Evolutionary conservation across 2,329 filamentous ascomycete genomes (phyloP).

Genomic region (Paecilomyces fulvus): DNA sequence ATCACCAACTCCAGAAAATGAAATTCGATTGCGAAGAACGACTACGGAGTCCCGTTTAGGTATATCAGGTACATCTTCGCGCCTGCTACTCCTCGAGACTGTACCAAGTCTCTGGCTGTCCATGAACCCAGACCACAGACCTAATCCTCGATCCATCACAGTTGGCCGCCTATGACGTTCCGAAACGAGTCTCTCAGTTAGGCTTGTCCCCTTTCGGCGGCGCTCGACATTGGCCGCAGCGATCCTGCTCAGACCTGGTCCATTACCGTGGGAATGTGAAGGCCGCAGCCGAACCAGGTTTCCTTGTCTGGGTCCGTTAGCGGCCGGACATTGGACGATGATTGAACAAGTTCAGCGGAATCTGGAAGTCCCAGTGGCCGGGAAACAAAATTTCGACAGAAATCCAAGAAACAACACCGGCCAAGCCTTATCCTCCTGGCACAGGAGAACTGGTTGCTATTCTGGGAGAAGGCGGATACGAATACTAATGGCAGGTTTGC

Average conservation of each 20-base stretch:
- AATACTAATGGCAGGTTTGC: constrained; percentile 8
- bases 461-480: background rate
- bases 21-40: too few relatives aligned
- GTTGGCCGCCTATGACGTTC: too few relatives aligned
- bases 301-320: constrained; percentile 7
- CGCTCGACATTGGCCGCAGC: constrained; percentile 8
- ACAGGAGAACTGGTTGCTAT: too few relatives aligned
- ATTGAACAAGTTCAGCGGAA: background rate
- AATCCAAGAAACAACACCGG: too few relatives aligned
- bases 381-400: too few relatives aligned
- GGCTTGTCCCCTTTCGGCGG: constrained; percentile 8
- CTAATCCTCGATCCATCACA: background rate
- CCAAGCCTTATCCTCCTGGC: too few relatives aligned
- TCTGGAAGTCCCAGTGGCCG: too few relatives aligned
- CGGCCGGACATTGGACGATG: background rate
- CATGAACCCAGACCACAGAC: background rate
- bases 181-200: constrained; percentile 2
- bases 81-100: too few relatives aligned
- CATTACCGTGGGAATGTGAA: constrained; percentile 9
- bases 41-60: too few relatives aligned
- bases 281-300: constrained; percentile 11
- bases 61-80: too few relatives aligned
- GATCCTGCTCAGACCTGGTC: constrained; percentile 6
- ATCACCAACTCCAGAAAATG: background rate
- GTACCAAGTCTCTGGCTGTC: background rate